Conservation (phyloP, 495 filamentous ascomycete genomes). For the Neurospora sp. region DNA sequence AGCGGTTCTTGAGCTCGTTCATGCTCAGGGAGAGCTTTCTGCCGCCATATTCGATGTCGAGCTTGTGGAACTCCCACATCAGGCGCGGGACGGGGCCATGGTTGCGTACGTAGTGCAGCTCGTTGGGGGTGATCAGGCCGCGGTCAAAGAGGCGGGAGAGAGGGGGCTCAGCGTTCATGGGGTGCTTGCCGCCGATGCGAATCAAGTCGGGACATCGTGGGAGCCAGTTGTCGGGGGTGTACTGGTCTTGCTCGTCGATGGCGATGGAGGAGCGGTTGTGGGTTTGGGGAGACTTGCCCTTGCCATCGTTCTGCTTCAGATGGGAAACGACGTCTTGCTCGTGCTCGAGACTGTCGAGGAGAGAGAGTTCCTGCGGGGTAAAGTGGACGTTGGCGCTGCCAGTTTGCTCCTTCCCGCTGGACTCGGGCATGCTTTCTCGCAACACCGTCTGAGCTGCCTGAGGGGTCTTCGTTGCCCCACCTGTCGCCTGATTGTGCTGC, state of each 20-base stretch:
- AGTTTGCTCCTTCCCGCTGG: background rate
- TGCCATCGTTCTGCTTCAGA: slow-evolving; percentile 8
- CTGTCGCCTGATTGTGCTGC: too few species aligned
- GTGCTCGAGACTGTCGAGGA: background rate
- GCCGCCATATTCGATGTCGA: slow-evolving; percentile 2
- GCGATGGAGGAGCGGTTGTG: slow-evolving; percentile 11
- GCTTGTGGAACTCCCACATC: slow-evolving; percentile 12
- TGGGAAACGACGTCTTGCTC: background rate
- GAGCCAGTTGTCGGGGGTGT: slow-evolving; percentile 13
- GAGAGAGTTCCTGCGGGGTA: slow-evolving; percentile 3
- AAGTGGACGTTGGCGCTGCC: background rate
- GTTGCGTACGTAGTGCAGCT: slow-evolving; percentile 9
- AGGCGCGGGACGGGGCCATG: slow-evolving; percentile 10
- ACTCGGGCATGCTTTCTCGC: too few species aligned
- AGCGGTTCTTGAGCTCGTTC: slow-evolving; percentile 5
- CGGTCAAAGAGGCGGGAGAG: slow-evolving; percentile 1
- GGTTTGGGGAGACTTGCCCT: slow-evolving; percentile 1
- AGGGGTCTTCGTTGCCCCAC: too few species aligned
- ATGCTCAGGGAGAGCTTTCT: slow-evolving; percentile 5
- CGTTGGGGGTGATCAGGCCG: slow-evolving; percentile 12
- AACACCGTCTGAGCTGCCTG: too few species aligned
- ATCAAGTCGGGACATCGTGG: slow-evolving; percentile 5
- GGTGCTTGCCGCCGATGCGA: slow-evolving; percentile 8
- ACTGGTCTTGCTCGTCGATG: slow-evolving; percentile 14
- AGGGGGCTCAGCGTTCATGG: slow-evolving; percentile 8